phyloP scores from a whole-genome alignment of 108 stramenopile species.

The Mediolabrus comicus region DNA sequence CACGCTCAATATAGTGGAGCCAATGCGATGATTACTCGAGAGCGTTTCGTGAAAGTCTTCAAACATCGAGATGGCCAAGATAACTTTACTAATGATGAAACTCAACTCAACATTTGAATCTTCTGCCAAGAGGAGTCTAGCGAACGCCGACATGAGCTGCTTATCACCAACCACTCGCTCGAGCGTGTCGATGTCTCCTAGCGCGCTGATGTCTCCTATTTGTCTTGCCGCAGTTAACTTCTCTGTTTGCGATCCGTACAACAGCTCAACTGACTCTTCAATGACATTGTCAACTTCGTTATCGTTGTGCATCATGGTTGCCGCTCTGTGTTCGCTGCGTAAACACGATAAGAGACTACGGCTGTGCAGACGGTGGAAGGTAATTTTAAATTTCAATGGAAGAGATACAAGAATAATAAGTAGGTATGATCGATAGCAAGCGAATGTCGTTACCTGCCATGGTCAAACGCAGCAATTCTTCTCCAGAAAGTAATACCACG shows the following conservation, averaged over 20 bases:
- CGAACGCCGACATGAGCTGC: slow-evolving; percentile 32
- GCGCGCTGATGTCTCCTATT: background rate
- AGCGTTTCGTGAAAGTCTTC: slow-evolving; percentile 22
- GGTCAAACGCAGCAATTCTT: no score
- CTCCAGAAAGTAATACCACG: no score
- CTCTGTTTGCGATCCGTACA: slow-evolving; percentile 21
- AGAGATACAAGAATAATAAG: no score
- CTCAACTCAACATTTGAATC: slow-evolving; percentile 23
- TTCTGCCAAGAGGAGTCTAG: slow-evolving; percentile 22
- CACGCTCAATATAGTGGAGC: slow-evolving; percentile 20
- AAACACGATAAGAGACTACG: no score
- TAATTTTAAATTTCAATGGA: no score
- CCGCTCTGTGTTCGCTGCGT: no score
- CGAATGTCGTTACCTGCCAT: no score
- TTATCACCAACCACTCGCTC: slow-evolving; percentile 15
- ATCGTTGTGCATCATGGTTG: no score
- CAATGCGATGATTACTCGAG: slow-evolving; percentile 22
- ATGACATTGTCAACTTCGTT: no score
- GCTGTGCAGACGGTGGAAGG: no score
- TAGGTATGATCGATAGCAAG: no score
- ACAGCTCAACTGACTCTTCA: no score
- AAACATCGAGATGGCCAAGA: slow-evolving; percentile 17
- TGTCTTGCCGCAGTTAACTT: slow-evolving; percentile 1
- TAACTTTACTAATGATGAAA: slow-evolving; percentile 29
- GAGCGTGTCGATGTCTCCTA: background rate